phyloP scores from a whole-genome alignment of 1,139 yeast genomes.

The Yamadazyma triangularis region DNA sequence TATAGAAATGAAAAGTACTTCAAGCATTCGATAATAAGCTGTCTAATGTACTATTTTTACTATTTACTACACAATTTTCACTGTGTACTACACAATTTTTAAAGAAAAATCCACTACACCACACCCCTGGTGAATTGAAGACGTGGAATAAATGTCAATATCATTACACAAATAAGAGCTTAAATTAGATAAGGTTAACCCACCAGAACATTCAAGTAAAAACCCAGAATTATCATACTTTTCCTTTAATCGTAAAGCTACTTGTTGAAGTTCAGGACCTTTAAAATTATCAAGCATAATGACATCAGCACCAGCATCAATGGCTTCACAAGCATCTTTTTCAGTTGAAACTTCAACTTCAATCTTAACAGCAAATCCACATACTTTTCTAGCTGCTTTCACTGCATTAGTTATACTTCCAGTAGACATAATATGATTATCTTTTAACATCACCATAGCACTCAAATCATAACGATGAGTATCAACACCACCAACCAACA shows the following conservation, averaged over 20 bases:
- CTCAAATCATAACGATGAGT: conserved; percentile 89
- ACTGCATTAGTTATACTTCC: conserved; percentile 91
- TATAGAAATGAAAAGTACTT: conserved; percentile 31
- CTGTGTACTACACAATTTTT: too few relatives aligned
- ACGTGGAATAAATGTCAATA: conserved; percentile 86
- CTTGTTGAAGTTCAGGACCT: conserved; percentile 60
- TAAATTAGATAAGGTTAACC: conserved; percentile 70
- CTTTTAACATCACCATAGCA: conserved; percentile 95
- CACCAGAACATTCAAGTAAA: conserved; percentile 88
- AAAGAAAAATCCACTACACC: conserved; percentile 78
- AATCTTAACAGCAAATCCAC: conserved; percentile 86
- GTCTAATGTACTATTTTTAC: conserved; percentile 23
- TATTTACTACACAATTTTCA: too few relatives aligned
- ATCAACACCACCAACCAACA: conserved; percentile 94
- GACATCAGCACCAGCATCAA: conserved; percentile 91
- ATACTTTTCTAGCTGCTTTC: conserved; percentile 65
- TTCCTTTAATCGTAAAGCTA: conserved; percentile 59
- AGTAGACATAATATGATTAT: conserved; percentile 87
- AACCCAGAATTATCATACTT: conserved; percentile 58
- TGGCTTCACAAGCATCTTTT: conserved; percentile 86
- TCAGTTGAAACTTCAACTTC: conserved; percentile 89
- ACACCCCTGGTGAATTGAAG: conserved; percentile 90
- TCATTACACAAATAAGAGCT: conserved; percentile 65
- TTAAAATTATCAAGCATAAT: conserved; percentile 90
- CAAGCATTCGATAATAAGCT: conserved; percentile 30